A percentile compares a stretch with the other conserved stretches of the same genome.
Evolutionary conservation across 306 rosid genomes (phyloP).

Genomic region (Corylus americana): DNA sequence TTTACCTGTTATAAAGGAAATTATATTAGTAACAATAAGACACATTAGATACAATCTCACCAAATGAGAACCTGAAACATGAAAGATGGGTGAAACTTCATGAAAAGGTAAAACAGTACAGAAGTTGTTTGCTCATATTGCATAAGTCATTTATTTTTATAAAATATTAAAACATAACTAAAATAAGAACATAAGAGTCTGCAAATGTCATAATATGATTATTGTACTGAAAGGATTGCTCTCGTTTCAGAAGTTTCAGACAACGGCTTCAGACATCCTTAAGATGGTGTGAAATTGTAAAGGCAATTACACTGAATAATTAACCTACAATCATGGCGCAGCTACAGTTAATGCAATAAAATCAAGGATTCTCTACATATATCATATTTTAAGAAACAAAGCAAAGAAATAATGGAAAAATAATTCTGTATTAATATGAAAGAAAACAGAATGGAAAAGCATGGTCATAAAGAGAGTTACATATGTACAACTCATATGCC

Average conservation of each 20-base stretch:
- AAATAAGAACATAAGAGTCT: neutral
- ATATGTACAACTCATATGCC: neutral
- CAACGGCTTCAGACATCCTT: slow-evolving; percentile 13
- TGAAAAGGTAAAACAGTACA: neutral
- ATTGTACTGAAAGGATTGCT: neutral
- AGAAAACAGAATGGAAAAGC: neutral
- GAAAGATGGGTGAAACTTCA: neutral
- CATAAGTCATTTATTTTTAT: neutral
- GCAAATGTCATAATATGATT: neutral
- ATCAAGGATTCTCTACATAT: neutral
- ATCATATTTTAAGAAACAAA: neutral
- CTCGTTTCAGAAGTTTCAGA: neutral
- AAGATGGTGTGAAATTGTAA: slow-evolving; percentile 19
- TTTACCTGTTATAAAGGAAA: slow-evolving; percentile 62
- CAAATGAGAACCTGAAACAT: neutral
- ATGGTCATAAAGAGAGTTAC: neutral
- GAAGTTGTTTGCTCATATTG: neutral
- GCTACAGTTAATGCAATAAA: neutral
- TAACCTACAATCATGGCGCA: slow-evolving; percentile 26
- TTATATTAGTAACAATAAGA: neutral
- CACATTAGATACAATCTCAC: neutral
- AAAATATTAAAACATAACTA: neutral
- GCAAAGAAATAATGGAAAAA: neutral
- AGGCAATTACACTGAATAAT: slow-evolving; percentile 23
- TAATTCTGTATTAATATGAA: neutral